Evolutionary conservation across 805 yeast species (phyloP), one percentile per base, ranked within the genome.

Genomic region (Komagataella populi): DNA sequence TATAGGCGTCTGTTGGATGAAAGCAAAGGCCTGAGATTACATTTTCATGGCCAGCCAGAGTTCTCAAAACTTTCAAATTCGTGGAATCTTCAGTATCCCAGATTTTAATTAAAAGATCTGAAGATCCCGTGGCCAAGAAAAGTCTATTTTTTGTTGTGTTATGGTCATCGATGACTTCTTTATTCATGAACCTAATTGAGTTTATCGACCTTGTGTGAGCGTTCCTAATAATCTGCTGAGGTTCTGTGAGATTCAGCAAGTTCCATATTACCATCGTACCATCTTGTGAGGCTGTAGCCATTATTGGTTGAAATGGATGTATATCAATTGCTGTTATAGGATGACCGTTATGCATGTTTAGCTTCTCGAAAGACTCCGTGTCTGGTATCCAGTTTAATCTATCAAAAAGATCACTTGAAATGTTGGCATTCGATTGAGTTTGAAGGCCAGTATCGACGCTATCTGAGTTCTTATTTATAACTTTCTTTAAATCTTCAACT

Each of bases 41-140:
- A 62, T 90, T 96, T 54, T 88, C 95, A 66, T 90, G 98, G 10
- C 96, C 96, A 0, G 81, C 67, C 20, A 90, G 65, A 0, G 88
- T 80, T 44, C 87, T 71, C 1, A 78, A 61, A 47, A 83, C 62
- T 2, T 63, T 58, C 4, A 49, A 6, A 2, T 47, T 16, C 16
- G 23, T n/a, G 14, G 39, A 8, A 14, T 75, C 69, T 30, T 61
- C 57, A 2, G 77, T 72, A 57, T 78, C 81, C 87, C 89, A 87
- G 1, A 85, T 67, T 57, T 82, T 81, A 53, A 86, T 74, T 49
- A 70, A 58, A 48, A 78, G 62, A 59, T 78, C 83, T 2, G 78
- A 64, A 1, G 81, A 74, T 53, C 79, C 73, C 0, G 81, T 69
- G 18, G 78, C 81, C 44, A 76, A 60, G 0, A 72, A 55, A 48